Evolutionary conservation across 1,284 basidiomycete species (phyloP).

Genomic region (Cryptococcus maquisensis): DNA sequence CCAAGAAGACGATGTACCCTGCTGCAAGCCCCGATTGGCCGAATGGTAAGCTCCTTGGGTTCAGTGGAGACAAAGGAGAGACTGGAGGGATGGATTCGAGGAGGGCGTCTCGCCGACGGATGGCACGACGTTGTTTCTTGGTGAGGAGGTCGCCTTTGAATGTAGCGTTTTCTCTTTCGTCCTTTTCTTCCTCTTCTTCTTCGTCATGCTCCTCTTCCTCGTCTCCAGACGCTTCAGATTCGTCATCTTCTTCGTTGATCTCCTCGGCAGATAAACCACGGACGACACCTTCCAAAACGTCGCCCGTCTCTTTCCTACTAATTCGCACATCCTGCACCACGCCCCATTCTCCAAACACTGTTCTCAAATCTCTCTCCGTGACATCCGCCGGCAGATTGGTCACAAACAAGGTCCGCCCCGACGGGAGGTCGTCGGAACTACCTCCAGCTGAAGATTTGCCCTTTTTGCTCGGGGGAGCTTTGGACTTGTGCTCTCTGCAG

Average conservation of each 20-base stretch:
- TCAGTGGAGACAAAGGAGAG: constrained; percentile 28
- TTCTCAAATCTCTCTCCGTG: constrained; percentile 67
- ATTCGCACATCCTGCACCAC: constrained; percentile 71
- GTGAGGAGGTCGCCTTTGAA: constrained; percentile 54
- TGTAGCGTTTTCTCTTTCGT: constrained; percentile 30
- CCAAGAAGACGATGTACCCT: constrained; percentile 74
- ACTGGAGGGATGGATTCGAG: constrained; percentile 54
- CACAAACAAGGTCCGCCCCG: constrained; percentile 73
- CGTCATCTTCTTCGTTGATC: constrained; percentile 24
- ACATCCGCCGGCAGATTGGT: constrained; percentile 82
- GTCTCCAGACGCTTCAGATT: constrained; percentile 49
- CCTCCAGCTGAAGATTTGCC: constrained; percentile 57
- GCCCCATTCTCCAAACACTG: constrained; percentile 69
- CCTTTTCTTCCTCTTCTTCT: constrained; percentile 49
- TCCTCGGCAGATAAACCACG: constrained; percentile 25
- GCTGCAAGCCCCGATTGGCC: constrained; percentile 45
- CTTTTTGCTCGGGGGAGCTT: constrained; percentile 48
- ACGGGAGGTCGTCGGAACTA: constrained; percentile 51
- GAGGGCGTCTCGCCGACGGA: constrained; percentile 40
- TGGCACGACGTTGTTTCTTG: constrained; percentile 18
- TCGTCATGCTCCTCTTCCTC: constrained; percentile 29
- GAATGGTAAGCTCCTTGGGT: constrained; percentile 25
- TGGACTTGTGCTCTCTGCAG: constrained; percentile 28
- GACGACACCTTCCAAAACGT: constrained; percentile 37
- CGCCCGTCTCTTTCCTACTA: constrained; percentile 21